These are phyloP conservation scores for Verticillium dahliae DNA, from an alignment of 2,329 filamentous ascomycete species.

Conservation along the genomic window DNA sequence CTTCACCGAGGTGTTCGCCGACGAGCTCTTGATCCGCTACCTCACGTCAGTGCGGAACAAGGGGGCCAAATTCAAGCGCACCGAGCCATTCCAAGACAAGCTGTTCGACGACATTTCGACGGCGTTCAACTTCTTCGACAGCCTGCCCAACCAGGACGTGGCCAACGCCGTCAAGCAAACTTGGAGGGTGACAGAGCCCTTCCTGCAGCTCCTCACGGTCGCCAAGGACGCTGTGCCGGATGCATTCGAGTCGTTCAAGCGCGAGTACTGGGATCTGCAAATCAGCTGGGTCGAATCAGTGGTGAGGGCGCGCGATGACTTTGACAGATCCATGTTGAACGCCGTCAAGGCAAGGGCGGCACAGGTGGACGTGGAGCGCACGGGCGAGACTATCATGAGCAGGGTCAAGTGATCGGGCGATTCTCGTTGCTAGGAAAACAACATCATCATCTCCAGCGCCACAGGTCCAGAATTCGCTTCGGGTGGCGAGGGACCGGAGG, in stretches of 20 bases:
- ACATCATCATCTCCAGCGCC: background rate
- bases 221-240: constrained; percentile 68
- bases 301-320: constrained; percentile 80
- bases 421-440: background rate
- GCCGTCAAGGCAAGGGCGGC: constrained; percentile 84
- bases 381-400: constrained; percentile 88
- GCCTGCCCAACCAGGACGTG: constrained; percentile 64
- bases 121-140: constrained; percentile 82
- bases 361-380: constrained; percentile 73
- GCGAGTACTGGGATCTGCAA: constrained; percentile 86
- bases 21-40: constrained; percentile 84
- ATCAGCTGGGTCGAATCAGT: constrained; percentile 95
- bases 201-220: constrained; percentile 71
- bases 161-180: constrained; percentile 73
- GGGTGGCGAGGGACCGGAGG: background rate
- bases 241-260: constrained; percentile 79
- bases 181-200: constrained; percentile 84
- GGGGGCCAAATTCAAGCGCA: constrained; percentile 77
- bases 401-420: constrained; percentile 64
- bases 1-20: constrained; percentile 85
- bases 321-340: constrained; percentile 84
- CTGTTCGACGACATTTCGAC: constrained; percentile 88
- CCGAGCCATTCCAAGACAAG: constrained; percentile 86
- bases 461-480: background rate
- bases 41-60: constrained; percentile 81